phyloP scores from a whole-genome alignment of 2,329 filamentous ascomycete species.

The Myriosclerotinia duriaeana region DNA sequence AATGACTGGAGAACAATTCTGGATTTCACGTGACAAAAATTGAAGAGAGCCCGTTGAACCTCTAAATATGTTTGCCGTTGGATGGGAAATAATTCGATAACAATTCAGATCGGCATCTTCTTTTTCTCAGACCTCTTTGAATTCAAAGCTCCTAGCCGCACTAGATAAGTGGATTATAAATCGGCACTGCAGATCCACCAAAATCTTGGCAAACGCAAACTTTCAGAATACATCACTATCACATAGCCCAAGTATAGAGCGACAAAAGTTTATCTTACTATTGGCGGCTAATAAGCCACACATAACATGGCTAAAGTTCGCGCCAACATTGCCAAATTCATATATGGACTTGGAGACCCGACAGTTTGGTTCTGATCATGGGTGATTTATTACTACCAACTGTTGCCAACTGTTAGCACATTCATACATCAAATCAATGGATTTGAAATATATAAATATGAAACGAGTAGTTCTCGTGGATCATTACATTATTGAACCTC shows the following conservation, averaged over 20 bases:
- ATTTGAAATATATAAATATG: neutral
- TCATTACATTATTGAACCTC: conserved; percentile 4
- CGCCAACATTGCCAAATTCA: neutral
- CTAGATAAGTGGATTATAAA: neutral
- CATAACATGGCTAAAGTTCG: neutral
- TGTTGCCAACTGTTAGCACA: conserved; percentile 9
- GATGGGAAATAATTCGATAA: too few relatives aligned
- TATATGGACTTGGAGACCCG: neutral
- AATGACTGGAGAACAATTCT: neutral
- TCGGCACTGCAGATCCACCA: neutral
- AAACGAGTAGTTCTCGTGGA: conserved; percentile 10
- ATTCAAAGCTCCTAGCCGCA: conserved; percentile 1
- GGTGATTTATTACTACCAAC: conserved; percentile 14
- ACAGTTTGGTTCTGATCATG: conserved; percentile 16
- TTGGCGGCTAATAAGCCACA: conserved; percentile 8
- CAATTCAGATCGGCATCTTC: neutral
- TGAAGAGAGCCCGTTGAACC: neutral
- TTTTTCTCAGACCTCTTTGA: neutral
- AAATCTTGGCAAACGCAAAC: neutral
- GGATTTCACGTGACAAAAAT: neutral
- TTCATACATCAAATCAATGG: neutral
- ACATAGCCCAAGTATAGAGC: neutral
- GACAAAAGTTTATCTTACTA: neutral
- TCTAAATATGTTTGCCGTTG: neutral
- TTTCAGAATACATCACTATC: conserved; percentile 9